Base-by-base conservation (phyloP, 768 basidiomycete genomes). In the Lactarius hatsudake region DNA sequence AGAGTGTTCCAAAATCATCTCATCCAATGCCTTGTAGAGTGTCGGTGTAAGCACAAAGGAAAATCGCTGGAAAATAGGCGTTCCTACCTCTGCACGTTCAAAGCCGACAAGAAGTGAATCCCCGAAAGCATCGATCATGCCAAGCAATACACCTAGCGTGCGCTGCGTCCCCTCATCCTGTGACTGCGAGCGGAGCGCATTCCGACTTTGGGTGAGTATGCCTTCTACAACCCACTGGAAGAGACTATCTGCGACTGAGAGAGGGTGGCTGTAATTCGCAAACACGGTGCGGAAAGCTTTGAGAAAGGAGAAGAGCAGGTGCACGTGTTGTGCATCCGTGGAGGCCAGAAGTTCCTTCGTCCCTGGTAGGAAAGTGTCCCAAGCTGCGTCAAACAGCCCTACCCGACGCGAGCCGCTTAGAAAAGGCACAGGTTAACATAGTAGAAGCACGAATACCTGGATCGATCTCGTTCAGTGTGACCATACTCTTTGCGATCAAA, bases 81-180 rank as follows among this genome's bases (percentile, higher is more conserved):
- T 30, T 75, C 80, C 53, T 71, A 88, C 87, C 73, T 78, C 69
- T 6, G 82, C 72, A 55, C 86, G 78, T 7, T 72, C 68, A 5
- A 43, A 69, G 48, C 86, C 80, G 1, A 75, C 66, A 65, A 88
- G 87, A 17, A 90, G 71, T 0, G 78, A 75, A 8, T 79, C 74
- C 2, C 83, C 83, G 67, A 90, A 89, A 6, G 80, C 77, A 12
- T 81, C 78, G 51, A 90, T 71, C 40, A 88, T 75, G 45, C 76
- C 77, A 17, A 82, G 77, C 34, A 87, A 73, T 32, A 73, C 71
- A 20, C 56, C 59, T 1, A 76, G 65, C 20, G 64, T 66, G 17
- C 51, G 65, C 17, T 75, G 64, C 10, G 70, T 23, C 5, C 51
- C 67, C 34, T 71, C 70, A 28, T 71, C 66, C 18, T 73, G 71